Evolutionary conservation across 2,329 filamentous ascomycete species (phyloP).

Genomic region (Leptographium galeiforme): DNA sequence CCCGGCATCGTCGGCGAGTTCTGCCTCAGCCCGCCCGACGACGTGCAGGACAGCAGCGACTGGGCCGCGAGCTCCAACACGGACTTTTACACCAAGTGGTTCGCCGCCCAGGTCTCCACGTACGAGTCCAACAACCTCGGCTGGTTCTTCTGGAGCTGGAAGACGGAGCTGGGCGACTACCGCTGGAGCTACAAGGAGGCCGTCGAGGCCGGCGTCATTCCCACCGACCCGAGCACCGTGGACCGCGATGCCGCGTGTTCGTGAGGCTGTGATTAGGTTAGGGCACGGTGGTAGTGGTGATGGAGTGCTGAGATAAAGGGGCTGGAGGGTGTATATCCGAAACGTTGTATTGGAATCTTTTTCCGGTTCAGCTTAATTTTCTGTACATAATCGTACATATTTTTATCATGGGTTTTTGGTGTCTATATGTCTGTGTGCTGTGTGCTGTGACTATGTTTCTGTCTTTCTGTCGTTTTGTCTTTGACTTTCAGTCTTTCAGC

Average conservation of each 20-base stretch:
- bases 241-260: not conserved
- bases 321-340: too few species aligned
- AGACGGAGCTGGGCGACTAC: slow-evolving; percentile 27
- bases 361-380: too few species aligned
- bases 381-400: too few species aligned
- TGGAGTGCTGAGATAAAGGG: too few species aligned
- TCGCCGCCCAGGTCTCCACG: slow-evolving; percentile 14
- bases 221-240: slow-evolving; percentile 1
- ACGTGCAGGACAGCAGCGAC: slow-evolving; percentile 28
- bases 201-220: slow-evolving; percentile 7
- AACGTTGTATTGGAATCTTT: too few species aligned
- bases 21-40: slow-evolving; percentile 36
- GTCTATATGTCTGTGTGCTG: too few species aligned
- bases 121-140: slow-evolving; percentile 32
- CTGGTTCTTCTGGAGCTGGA: slow-evolving; percentile 44
- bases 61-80: slow-evolving; percentile 28
- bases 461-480: too few species aligned
- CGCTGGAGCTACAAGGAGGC: slow-evolving; percentile 20
- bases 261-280: not conserved
- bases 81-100: slow-evolving; percentile 42
- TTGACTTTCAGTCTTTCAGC: too few species aligned
- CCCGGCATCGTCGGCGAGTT: slow-evolving; percentile 46
- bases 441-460: too few species aligned
- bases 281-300: too few species aligned
- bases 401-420: too few species aligned